Base-by-base conservation (phyloP, 345 rosid genomes). In the Eucalyptus cladocalyx region DNA sequence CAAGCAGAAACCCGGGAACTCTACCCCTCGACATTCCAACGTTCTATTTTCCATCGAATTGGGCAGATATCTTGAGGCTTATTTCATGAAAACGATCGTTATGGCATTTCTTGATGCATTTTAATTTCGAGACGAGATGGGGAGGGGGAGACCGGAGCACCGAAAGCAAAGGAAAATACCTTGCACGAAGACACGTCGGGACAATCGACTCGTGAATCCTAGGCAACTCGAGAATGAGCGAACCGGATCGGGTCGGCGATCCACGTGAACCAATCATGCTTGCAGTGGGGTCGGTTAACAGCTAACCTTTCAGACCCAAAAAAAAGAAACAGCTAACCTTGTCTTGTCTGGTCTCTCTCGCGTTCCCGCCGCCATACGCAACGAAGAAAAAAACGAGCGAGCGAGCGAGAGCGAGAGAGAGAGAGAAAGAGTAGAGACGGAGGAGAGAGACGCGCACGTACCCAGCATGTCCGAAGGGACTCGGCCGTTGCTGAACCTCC, bases 401-500 rank as follows among this genome's bases (percentile, higher is more conserved):
- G 10, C 11, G 18, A 48, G 47, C 9, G 11, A 28, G 30, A 2
- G 40, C n/a, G 21, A 15, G 58, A 50, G 58, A 45, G 51, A 49
- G 17, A 30, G n/a, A 24, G 37, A 48, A 10, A 7, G 54, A 50
- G 42, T 48, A 32, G 83, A 11, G 47, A 60, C 5, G 4, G 60
- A 11, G 16, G 47, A 51, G 32, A 24, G 45, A 8, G 34, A 30
- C 4, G 80, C 1, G 30, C 2, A 24, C 40, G 28, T 89, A 88
- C 91, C 91, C 32, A 90, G 2, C 72, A 90, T 48, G 86, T 90
- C 91, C 34, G 91, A 88, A 45, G 91, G 89, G 56, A 90, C 88
- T 5, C 86, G 86, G 45, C 91, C 91, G 62, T 90, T 88, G 89
- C 91, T 89, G 89, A 93, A 95, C 87, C 97, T 91, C 19, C 97